Evolutionary conservation across 345 rosid species (phyloP), one percentile per base, ranked within the genome.

Genomic region (Angophora floribunda): DNA sequence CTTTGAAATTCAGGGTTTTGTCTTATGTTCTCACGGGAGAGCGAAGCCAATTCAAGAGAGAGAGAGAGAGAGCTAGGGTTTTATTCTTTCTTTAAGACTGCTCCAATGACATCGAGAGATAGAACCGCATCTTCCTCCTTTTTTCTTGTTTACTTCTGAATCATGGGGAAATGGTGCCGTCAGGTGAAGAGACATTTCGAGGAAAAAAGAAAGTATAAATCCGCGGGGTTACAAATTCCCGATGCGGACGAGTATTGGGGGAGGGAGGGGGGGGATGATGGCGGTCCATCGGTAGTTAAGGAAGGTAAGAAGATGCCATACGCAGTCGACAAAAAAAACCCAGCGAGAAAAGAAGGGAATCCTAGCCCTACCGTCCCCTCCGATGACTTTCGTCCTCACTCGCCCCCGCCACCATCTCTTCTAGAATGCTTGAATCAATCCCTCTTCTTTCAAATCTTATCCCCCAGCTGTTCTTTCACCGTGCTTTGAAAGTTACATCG

Each of bases 361-460:
- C 92, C 80, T 5, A 44, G 85, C 88, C 92, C 94, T 79, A 92
- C 92, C 94, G 88, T 89, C 89, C 85, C 50, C 49, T 75, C 75
- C 59, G 79, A 85, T 21, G 53, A 65, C 78, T 70, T 90, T 88
- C 22, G 87, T 91, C 87, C 55, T 52, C 45, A 30, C 51, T 87
- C 88, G 87, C 89, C 79, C 6, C 22, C 32, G 41, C 41, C 41
- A 36, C 41, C 41, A 36, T 32, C 88, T 51, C 89, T 91, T 92
- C 89, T 89, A 86, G 92, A 36, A 91, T 61, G 86, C 89, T 75
- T 44, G 53, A 52, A 30, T 47, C 17, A 70, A 70, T 70, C 82
- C 47, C 82, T 70, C 67, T 59, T 15, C 67, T 61, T 61, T 61
- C 28, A 30, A 11, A 28, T 61, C 67, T 28, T 26, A 61, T 14